Evolutionary conservation across 2,329 filamentous ascomycete species (phyloP), one percentile per base, ranked within the genome.

Genomic region (Aspergillus sp.): DNA sequence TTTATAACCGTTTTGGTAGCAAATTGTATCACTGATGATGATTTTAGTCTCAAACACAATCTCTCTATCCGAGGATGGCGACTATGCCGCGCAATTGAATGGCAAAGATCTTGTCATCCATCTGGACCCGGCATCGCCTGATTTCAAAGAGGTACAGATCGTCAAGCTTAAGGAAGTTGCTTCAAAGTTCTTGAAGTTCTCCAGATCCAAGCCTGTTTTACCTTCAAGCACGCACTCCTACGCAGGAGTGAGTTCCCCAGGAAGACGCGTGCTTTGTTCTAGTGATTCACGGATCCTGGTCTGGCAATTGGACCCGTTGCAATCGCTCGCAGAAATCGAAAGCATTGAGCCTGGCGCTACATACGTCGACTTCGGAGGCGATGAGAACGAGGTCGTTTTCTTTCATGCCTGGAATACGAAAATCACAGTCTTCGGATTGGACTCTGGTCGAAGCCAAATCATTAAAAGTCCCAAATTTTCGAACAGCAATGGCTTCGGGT

Each of bases 371-470:
- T 79, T 78, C 59, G 75, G 76, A 1, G 67, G 70, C 1, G 66
- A 72, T 23, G 69, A 73, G 25, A 72, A 74, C 41, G 76, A 79
- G 41, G 54, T 77, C 3, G 69, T 79, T 44, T 67, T 75, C 5
- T 76, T 79, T 44, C 72, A 78, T 49, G 69, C 74, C 8, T 78
- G 76, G 72, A 73, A 76, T 54, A 75, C 73, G 2, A 77, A 77
- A 61, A 47, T 76, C 17, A 73, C 71, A 2, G 69, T 79, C 8
- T 73, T 76, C 53, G 71, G 69, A 25, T 56, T 79, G 17, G 69
- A 71, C 6, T 71, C 70, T 11, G 71, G 75, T 19, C 71, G 69
- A 56, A 77, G 71, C 55, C 73, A 71, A 19, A 63, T 78, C 27
- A 76, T 79, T 42, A 79, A 76, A 49, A 64, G 73, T 1, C 77